A percentile compares a stretch with the other conserved stretches of the same genome.
Conservation (phyloP, 2,329 filamentous ascomycete species). For the Aspergillus sp. region DNA sequence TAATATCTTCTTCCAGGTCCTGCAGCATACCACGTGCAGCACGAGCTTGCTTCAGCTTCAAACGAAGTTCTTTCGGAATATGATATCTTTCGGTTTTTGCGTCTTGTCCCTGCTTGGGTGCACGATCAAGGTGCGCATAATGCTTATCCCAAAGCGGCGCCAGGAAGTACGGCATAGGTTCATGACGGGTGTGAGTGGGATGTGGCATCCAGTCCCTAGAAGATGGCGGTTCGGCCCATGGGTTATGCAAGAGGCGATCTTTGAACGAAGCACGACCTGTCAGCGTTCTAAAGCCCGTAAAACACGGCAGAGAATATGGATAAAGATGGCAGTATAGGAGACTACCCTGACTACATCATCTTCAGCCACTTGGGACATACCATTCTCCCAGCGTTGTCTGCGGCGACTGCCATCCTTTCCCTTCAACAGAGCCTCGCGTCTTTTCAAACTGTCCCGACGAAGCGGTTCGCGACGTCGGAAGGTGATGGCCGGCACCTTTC, state of each 20-base stretch:
- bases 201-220: slow-evolving; percentile 79
- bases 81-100: slow-evolving; percentile 36
- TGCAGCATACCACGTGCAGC: slow-evolving; percentile 78
- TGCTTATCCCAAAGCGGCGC: slow-evolving; percentile 79
- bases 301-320: neutral
- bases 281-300: slow-evolving; percentile 17
- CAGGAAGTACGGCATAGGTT: slow-evolving; percentile 79
- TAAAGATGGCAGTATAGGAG: neutral
- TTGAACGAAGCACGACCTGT: slow-evolving; percentile 19
- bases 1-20: slow-evolving; percentile 79
- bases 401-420: slow-evolving; percentile 88
- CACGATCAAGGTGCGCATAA: slow-evolving; percentile 42
- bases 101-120: slow-evolving; percentile 35
- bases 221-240: slow-evolving; percentile 78
- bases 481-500: slow-evolving; percentile 36
- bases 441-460: slow-evolving; percentile 61
- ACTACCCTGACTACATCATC: neutral
- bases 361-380: slow-evolving; percentile 48
- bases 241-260: slow-evolving; percentile 86
- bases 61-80: slow-evolving; percentile 77
- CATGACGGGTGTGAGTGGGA: slow-evolving; percentile 75
- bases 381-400: slow-evolving; percentile 91
- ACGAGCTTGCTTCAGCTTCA: slow-evolving; percentile 75
- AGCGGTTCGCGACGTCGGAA: slow-evolving; percentile 55
- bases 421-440: slow-evolving; percentile 75